Percentiles rank a stretch among this genome's conserved stretches.
These are phyloP conservation scores for Cicer bijugum DNA, from an alignment of 306 rosid species.

Conservation along the genomic window DNA sequence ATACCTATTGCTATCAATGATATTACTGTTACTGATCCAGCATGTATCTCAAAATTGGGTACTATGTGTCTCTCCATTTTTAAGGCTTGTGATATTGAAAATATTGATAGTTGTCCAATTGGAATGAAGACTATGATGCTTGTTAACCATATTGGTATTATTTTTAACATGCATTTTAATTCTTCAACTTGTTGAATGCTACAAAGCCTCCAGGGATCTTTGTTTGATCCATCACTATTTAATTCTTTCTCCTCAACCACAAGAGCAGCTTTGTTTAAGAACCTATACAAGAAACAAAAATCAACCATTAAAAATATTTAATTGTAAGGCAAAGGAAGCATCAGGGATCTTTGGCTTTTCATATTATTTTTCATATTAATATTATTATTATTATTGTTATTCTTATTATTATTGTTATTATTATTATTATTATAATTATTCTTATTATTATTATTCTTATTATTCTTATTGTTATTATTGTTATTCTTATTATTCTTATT, in stretches of 20 bases:
- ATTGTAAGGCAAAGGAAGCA: no score
- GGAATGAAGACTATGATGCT: constrained; percentile 49
- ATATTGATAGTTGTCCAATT: constrained; percentile 46
- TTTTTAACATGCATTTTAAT: constrained; percentile 43
- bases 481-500: no score
- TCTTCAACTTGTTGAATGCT: constrained; percentile 70
- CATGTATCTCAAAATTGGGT: constrained; percentile 40
- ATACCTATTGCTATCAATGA: constrained; percentile 37
- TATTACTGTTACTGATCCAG: constrained; percentile 41
- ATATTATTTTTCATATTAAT: no score
- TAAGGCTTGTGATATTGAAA: constrained; percentile 59
- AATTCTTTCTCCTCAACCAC: constrained; percentile 45
- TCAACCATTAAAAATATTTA: no score
- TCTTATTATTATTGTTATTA: no score
- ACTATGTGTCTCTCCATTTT: constrained; percentile 49
- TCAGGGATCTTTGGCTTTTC: no score
- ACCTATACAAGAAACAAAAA: constrained; percentile 38
- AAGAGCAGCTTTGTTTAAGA: constrained; percentile 61
- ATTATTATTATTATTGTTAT: no score
- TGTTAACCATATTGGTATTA: constrained; percentile 58
- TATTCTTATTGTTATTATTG: no score
- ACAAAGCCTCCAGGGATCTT: constrained; percentile 55
- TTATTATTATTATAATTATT: no score
- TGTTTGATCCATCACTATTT: constrained; percentile 44
- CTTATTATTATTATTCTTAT: no score